phyloP scores from a whole-genome alignment of 441 rosid genomes.

The Aquilaria agallochum region DNA sequence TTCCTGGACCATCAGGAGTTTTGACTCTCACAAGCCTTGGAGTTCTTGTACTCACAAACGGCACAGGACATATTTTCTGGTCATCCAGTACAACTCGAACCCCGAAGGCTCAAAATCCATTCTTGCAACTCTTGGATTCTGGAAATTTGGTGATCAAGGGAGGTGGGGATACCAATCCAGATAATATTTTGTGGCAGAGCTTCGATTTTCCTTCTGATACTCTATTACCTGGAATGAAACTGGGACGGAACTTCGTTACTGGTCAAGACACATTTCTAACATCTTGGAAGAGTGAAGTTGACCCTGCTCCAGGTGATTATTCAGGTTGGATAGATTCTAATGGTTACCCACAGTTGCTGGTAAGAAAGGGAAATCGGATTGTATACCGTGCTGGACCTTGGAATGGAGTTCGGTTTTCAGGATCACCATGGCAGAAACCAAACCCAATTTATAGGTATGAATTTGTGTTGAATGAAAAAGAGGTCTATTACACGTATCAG shows the following conservation, averaged over 20 bases:
- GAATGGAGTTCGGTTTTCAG: constrained; percentile 7
- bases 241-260: constrained; percentile 12
- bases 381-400: constrained; percentile 8
- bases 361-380: neutral
- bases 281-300: constrained; percentile 19
- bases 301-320: constrained; percentile 19
- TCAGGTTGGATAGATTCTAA: neutral
- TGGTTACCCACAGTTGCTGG: constrained; percentile 1
- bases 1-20: constrained; percentile 14
- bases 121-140: constrained; percentile 12
- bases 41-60: constrained; percentile 10
- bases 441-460: neutral
- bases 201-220: constrained; percentile 18
- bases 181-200: constrained; percentile 18
- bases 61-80: constrained; percentile 12
- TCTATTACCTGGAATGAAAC: constrained; percentile 18
- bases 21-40: constrained; percentile 14
- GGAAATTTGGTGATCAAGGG: constrained; percentile 15
- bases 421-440: neutral
- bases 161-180: neutral
- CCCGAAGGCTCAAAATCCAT: neutral
- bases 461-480: neutral
- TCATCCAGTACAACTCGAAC: constrained; percentile 10
- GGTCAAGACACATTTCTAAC: constrained; percentile 14
- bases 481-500: neutral